Evolutionary conservation across 2,329 filamentous ascomycete genomes (phyloP).

Genomic region (Colletotrichum filicis): DNA sequence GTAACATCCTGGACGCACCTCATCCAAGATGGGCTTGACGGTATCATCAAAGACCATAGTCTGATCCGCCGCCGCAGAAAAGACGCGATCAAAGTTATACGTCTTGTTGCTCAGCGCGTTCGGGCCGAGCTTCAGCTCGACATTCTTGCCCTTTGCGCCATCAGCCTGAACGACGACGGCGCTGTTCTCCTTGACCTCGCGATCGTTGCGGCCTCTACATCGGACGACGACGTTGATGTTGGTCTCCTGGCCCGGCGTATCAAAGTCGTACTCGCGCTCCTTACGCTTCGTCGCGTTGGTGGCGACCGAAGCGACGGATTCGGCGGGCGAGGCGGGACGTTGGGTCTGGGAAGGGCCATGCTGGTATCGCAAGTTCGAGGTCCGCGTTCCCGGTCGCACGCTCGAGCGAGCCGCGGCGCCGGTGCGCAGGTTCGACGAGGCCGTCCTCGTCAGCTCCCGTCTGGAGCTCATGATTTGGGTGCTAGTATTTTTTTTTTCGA

Average conservation of each 20-base stretch:
- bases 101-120: constrained; percentile 95
- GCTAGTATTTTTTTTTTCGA: not conserved
- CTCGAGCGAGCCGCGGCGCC: constrained; percentile 26
- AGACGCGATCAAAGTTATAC: constrained; percentile 97
- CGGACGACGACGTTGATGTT: constrained; percentile 98
- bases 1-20: constrained; percentile 65
- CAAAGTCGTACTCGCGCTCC: constrained; percentile 82
- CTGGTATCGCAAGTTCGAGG: constrained; percentile 35
- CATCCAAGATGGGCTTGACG: constrained; percentile 90
- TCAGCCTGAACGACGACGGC: constrained; percentile 90
- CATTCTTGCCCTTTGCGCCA: constrained; percentile 84
- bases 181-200: constrained; percentile 94
- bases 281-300: constrained; percentile 81
- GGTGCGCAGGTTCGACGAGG: constrained; percentile 29
- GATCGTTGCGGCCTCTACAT: constrained; percentile 90
- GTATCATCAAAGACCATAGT: constrained; percentile 95
- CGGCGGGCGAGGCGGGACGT: constrained; percentile 74
- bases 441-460: constrained; percentile 36
- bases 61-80: constrained; percentile 94
- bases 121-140: constrained; percentile 92
- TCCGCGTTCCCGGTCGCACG: constrained; percentile 31
- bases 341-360: constrained; percentile 39
- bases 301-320: constrained; percentile 71
- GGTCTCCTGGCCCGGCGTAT: constrained; percentile 78
- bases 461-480: constrained; percentile 32